Evolutionary conservation across 2,329 filamentous ascomycete genomes (phyloP).

Genomic region (Penicillium sp.): DNA sequence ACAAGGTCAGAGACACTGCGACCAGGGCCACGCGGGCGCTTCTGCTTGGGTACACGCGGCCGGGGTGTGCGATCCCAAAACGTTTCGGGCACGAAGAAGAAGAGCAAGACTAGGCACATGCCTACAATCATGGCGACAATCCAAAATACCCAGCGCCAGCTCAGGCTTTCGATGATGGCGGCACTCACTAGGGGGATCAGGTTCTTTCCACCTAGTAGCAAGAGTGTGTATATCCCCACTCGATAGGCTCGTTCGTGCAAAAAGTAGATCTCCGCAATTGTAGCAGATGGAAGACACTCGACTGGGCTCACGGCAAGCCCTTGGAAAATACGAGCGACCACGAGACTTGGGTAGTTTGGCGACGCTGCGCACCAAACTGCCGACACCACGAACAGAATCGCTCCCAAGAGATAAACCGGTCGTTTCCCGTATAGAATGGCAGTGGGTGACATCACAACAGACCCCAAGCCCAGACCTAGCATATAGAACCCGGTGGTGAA

Average conservation of each 20-base stretch:
- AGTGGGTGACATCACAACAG: constrained; percentile 79
- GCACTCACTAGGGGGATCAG: constrained; percentile 83
- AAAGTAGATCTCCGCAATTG: constrained; percentile 95
- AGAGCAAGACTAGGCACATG: constrained; percentile 68
- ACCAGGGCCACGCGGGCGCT: constrained; percentile 33
- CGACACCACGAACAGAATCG: constrained; percentile 72
- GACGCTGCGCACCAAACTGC: constrained; percentile 85
- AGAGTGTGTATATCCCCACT: constrained; percentile 85
- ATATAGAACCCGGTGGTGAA: constrained; percentile 91
- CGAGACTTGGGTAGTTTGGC: constrained; percentile 72
- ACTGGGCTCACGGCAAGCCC: constrained; percentile 85
- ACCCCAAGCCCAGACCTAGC: constrained; percentile 85
- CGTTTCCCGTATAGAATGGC: constrained; percentile 89
- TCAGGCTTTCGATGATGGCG: constrained; percentile 70
- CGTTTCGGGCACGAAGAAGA: constrained; percentile 89
- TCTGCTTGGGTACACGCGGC: constrained; percentile 39
- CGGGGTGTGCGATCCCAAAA: constrained; percentile 87
- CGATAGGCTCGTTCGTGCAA: constrained; percentile 90
- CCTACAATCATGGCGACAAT: constrained; percentile 78
- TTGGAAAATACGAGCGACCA: constrained; percentile 80
- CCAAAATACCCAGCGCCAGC: constrained; percentile 93
- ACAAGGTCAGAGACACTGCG: constrained; percentile 40
- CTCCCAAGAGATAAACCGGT: constrained; percentile 78
- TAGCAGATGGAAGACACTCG: constrained; percentile 88
- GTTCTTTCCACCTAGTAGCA: constrained; percentile 89